Evolutionary conservation across 73 alveolate genomes (phyloP).

Genomic region (Stentor roeselii): DNA sequence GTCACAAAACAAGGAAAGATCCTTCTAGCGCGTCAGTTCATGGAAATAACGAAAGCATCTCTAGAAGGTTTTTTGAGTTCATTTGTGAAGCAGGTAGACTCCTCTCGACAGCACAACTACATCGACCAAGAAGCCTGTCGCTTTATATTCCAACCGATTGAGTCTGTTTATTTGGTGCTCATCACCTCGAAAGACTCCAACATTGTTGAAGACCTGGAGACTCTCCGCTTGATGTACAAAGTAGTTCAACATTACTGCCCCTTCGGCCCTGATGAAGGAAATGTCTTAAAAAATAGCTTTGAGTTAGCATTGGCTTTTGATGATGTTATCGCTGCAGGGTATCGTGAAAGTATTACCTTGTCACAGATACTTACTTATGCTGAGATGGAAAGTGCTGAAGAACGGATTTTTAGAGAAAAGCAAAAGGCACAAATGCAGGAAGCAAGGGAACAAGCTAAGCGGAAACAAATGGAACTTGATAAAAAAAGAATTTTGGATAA

Average conservation of each 20-base stretch:
- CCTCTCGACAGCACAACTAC: conserved; percentile 82
- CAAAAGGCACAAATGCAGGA: conserved; percentile 48
- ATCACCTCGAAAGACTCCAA: conserved; percentile 89
- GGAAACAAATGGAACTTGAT: conserved; percentile 33
- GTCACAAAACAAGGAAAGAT: conserved; percentile 83
- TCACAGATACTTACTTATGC: conserved; percentile 80
- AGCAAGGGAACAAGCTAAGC: conserved; percentile 51
- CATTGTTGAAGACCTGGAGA: conserved; percentile 94
- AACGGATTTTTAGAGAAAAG: conserved; percentile 67
- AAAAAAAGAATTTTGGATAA: conserved; percentile 42
- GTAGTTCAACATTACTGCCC: conserved; percentile 61
- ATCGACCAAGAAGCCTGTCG: conserved; percentile 88
- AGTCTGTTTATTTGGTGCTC: conserved; percentile 77
- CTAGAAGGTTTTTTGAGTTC: conserved; percentile 73
- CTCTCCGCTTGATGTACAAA: conserved; percentile 71
- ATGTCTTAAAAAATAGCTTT: conserved; percentile 79
- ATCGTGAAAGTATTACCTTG: conserved; percentile 88
- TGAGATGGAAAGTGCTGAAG: conserved; percentile 97
- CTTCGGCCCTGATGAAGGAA: conserved; percentile 66
- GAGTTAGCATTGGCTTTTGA: conserved; percentile 91
- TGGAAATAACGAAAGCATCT: conserved; percentile 74
- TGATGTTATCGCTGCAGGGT: conserved; percentile 92
- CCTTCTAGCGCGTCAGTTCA: conserved; percentile 86
- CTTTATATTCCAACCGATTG: conserved; percentile 92
- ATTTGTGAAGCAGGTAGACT: conserved; percentile 49